phyloP scores from a whole-genome alignment of 495 filamentous ascomycete genomes.

The Penicillium cosmopolitanum region DNA sequence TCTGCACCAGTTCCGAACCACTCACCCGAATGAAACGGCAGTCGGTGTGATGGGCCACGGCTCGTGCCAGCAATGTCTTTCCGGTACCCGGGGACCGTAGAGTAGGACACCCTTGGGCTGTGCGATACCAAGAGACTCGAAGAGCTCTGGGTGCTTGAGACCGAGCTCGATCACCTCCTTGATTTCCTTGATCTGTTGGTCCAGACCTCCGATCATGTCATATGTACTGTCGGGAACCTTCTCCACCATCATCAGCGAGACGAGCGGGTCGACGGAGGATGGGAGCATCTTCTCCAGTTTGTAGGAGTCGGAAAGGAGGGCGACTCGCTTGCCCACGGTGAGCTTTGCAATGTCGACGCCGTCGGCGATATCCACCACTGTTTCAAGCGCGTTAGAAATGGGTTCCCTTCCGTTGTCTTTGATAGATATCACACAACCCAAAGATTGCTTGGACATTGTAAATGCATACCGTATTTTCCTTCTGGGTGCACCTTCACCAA shows the following conservation, averaged over 20 bases:
- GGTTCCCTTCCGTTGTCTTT: too few species aligned
- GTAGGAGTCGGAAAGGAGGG: constrained; percentile 92
- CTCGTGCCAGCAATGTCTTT: constrained; percentile 93
- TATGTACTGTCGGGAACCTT: constrained; percentile 99
- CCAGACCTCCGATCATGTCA: constrained; percentile 99
- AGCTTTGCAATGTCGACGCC: constrained; percentile 93
- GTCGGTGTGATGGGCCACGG: constrained; percentile 96
- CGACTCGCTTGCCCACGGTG: constrained; percentile 96
- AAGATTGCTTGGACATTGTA: neutral
- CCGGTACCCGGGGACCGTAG: constrained; percentile 97
- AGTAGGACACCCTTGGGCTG: constrained; percentile 97
- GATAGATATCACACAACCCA: too few species aligned
- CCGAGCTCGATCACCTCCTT: constrained; percentile 99
- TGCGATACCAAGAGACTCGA: constrained; percentile 97
- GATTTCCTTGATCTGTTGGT: constrained; percentile 99
- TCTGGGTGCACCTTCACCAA: constrained; percentile 99
- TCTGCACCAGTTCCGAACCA: constrained; percentile 95
- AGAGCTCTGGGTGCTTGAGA: constrained; percentile 96
- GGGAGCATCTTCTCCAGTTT: constrained; percentile 98
- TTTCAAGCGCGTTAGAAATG: constrained; percentile 16
- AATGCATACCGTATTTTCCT: constrained; percentile 94
- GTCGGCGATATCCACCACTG: constrained; percentile 97
- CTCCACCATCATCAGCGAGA: constrained; percentile 99
- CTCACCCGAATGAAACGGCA: constrained; percentile 98
- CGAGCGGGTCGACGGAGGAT: constrained; percentile 94